Base-by-base conservation (phyloP, 2,329 filamentous ascomycete genomes). In the Torrubiella hemipterigena region DNA sequence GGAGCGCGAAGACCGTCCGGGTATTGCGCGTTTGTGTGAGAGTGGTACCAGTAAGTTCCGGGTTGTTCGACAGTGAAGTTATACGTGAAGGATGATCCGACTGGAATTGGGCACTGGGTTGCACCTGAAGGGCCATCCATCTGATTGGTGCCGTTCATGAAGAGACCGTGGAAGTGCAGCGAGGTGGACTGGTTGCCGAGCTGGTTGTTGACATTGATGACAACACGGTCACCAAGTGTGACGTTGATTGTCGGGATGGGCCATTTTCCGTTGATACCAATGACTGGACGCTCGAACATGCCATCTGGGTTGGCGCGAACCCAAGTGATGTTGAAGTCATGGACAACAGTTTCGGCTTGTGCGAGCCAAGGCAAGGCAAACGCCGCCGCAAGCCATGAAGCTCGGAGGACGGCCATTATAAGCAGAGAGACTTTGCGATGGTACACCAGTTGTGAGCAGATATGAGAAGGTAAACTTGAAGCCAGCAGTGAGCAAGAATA, bases 1-100 rank as follows among this genome's bases (percentile, higher is more conserved):
- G 77, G 65, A 1, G 67, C 76, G 15, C 77, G 65, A 6, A 81
- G 59, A 9, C 79, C 79, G 48, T 84, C 79, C 2, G 78, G 77
- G 39, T 82, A 83, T 48, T 81, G 77, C 16, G 67, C 74, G 38
- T 65, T 62, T 15, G 66, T 65, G 47, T 84, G 79, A 5, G 74
- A 79, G 49, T 84, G 79, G 42, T 86, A 87, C 81, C 81, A 86
- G 52, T 83, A 86, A 2, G 79, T 82, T 17, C 81, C 81, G 0
- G 76, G 66, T 56, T 83, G 78, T 29, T 73, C 47, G 33, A 67
- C 72, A 3, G 66, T 77, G 47, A 83, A 82, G 48, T 79, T 69
- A 51, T 83, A 86, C 3, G 68, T 75, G 43, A 85, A 76, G 9
- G 59, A 67, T n/a, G 58, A 54, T 4, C 79, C 80, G 0, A 79